Evolutionary conservation across 2,329 filamentous ascomycete genomes (phyloP).

Genomic region (Aspergillus niger): DNA sequence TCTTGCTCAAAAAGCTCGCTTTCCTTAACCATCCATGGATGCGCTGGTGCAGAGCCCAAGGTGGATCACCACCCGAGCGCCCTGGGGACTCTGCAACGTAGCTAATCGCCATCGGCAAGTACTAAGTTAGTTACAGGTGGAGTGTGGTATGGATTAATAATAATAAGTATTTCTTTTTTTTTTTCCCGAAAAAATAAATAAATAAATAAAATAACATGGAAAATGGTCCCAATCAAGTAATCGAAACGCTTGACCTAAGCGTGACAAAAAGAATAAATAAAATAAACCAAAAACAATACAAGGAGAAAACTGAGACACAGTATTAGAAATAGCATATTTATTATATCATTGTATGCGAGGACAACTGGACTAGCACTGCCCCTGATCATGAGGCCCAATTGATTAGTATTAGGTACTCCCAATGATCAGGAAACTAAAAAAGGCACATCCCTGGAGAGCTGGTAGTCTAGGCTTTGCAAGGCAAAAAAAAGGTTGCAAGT

Average conservation of each 20-base stretch:
- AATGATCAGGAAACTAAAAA: neutral
- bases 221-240: no score
- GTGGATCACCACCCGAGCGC: constrained; percentile 5
- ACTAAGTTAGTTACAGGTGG: neutral
- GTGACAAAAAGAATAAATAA: neutral
- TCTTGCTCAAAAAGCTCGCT: neutral
- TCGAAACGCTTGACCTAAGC: no score
- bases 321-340: neutral
- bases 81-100: constrained; percentile 3
- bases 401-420: neutral
- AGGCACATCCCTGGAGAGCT: neutral
- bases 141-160: no score
- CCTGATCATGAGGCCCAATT: neutral
- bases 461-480: neutral
- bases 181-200: no score
- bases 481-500: neutral
- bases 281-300: neutral
- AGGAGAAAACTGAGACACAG: neutral
- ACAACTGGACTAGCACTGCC: neutral
- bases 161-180: no score
- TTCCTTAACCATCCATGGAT: neutral
- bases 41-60: neutral
- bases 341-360: constrained; percentile 1
- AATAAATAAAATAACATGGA: no score
- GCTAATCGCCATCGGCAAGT: neutral